These are phyloP conservation scores for Vitis hybrid DNA, from an alignment of 177 flowering plant genomes.

Conservation along the genomic window DNA sequence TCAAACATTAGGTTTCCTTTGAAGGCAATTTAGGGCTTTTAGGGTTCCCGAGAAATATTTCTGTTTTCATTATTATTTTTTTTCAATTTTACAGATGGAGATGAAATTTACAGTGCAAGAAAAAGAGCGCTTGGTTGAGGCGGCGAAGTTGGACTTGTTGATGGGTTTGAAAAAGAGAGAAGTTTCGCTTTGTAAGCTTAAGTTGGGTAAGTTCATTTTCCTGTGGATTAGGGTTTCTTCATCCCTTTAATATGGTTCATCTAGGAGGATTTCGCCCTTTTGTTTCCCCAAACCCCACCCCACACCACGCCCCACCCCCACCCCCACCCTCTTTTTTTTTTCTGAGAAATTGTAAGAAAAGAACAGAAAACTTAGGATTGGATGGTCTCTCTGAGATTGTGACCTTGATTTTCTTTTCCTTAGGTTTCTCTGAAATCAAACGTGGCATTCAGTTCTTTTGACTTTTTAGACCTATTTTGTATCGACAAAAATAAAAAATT, in stretches of 20 bases:
- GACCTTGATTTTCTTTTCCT: neutral
- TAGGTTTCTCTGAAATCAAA: neutral
- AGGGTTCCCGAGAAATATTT: conserved; percentile 16
- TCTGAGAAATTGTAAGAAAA: conserved; percentile 1
- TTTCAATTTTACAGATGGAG: conserved; percentile 39
- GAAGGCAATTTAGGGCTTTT: neutral
- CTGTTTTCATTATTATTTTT: neutral
- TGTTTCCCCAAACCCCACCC: too few species aligned
- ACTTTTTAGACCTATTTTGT: neutral
- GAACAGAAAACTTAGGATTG: neutral
- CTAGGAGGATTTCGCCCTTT: neutral
- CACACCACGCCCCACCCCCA: too few species aligned
- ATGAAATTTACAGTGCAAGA: conserved; percentile 23
- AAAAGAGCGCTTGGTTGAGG: conserved; percentile 32
- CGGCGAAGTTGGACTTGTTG: conserved; percentile 35
- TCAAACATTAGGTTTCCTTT: conserved; percentile 10
- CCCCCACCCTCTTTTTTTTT: neutral
- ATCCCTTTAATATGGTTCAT: neutral
- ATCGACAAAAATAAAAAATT: neutral
- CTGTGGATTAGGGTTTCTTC: neutral
- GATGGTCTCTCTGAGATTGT: too few species aligned
- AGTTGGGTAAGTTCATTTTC: conserved; percentile 40
- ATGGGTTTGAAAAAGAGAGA: conserved; percentile 51
- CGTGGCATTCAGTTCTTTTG: neutral
- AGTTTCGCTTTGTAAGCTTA: conserved; percentile 29